These are phyloP conservation scores for Penicillium simplicissimum DNA, from an alignment of 495 filamentous ascomycete species.

Conservation along the genomic window DNA sequence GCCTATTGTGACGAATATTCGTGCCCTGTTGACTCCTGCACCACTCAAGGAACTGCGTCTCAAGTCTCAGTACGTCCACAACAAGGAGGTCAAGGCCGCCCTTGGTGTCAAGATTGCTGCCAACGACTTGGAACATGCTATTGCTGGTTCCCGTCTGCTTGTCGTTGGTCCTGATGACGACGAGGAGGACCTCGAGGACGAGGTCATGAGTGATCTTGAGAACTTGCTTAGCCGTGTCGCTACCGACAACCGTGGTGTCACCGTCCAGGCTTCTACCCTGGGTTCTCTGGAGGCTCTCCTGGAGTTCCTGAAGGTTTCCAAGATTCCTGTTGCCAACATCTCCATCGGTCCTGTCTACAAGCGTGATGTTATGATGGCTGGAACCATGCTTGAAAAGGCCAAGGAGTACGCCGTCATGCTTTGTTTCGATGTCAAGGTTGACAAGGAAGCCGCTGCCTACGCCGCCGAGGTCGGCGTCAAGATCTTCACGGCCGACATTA, in stretches of 20 bases:
- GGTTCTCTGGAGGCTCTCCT: slow-evolving; percentile 95
- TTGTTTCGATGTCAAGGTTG: slow-evolving; percentile 99
- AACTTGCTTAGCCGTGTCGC: slow-evolving; percentile 87
- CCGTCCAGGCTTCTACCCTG: slow-evolving; percentile 94
- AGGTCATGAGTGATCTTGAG: slow-evolving; percentile 94
- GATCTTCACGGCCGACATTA: slow-evolving; percentile 98
- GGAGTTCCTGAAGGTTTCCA: slow-evolving; percentile 90
- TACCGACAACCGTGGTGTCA: slow-evolving; percentile 89
- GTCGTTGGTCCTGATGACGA: slow-evolving; percentile 95
- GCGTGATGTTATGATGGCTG: slow-evolving; percentile 96
- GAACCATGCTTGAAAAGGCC: slow-evolving; percentile 94
- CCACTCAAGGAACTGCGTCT: slow-evolving; percentile 92
- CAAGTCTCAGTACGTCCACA: slow-evolving; percentile 94
- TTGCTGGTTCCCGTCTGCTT: slow-evolving; percentile 91
- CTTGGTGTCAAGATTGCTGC: slow-evolving; percentile 98
- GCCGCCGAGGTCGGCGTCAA: slow-evolving; percentile 95
- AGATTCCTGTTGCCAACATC: slow-evolving; percentile 97
- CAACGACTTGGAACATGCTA: slow-evolving; percentile 93
- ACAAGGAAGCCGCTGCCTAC: slow-evolving; percentile 90
- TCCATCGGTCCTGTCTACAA: slow-evolving; percentile 98
- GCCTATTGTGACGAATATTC: slow-evolving; percentile 89
- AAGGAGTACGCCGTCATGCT: slow-evolving; percentile 98
- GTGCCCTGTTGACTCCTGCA: slow-evolving; percentile 94
- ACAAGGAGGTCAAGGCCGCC: slow-evolving; percentile 98
- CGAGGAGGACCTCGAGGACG: slow-evolving; percentile 93